Evolutionary conservation across 306 rosid genomes (phyloP).

Genomic region (Citrullus mucosospermus): DNA sequence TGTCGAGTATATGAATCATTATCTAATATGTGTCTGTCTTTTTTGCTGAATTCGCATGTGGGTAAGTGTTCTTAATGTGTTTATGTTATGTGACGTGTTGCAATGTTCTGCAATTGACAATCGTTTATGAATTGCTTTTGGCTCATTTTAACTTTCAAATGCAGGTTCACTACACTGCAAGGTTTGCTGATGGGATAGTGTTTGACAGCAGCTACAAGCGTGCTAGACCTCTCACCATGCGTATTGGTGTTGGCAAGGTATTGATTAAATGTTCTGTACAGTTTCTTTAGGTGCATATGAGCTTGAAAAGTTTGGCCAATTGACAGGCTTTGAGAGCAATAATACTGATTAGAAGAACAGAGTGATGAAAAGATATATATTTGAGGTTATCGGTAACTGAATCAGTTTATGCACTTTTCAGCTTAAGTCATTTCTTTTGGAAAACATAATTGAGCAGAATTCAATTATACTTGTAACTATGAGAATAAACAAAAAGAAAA

Average conservation of each 20-base stretch:
- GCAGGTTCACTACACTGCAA: conserved; percentile 85
- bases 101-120: not conserved
- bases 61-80: not conserved
- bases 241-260: conserved; percentile 91
- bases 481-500: not conserved
- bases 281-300: not conserved
- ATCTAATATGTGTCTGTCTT: not conserved
- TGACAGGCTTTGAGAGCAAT: not conserved
- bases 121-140: not conserved
- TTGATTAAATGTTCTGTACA: conserved; percentile 3
- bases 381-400: not conserved
- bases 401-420: not conserved
- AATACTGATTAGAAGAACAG: not conserved
- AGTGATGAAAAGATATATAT: not conserved
- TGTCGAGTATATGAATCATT: not conserved
- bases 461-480: not conserved
- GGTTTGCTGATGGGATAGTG: conserved; percentile 71
- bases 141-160: not conserved
- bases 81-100: not conserved
- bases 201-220: conserved; percentile 93
- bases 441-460: not conserved
- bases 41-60: not conserved
- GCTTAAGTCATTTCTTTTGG: not conserved
- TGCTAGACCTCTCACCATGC: conserved; percentile 84
- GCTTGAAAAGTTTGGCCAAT: not conserved